Percentiles rank a stretch among this genome's conserved stretches.
Evolutionary conservation across 1,139 yeast species (phyloP).

Genomic region (Candida tropicalis): DNA sequence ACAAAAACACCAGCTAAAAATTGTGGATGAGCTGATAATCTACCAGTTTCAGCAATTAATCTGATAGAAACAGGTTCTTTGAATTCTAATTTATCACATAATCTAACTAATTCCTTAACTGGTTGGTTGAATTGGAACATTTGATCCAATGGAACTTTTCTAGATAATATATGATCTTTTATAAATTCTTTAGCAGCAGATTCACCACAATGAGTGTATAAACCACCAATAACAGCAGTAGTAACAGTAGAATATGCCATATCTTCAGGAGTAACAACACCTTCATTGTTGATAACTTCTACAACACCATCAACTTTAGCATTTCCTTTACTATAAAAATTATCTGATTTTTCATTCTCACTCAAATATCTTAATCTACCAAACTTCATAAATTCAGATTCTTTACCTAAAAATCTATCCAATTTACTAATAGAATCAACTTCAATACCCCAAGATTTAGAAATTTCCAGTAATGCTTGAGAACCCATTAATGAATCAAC

Average conservation of each 20-base stretch:
- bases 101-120: constrained; percentile 75
- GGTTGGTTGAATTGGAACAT: constrained; percentile 86
- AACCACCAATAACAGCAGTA: constrained; percentile 71
- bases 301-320: constrained; percentile 49
- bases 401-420: constrained; percentile 69
- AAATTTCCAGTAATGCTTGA: constrained; percentile 63
- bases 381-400: constrained; percentile 61
- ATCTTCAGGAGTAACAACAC: constrained; percentile 27
- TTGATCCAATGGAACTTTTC: constrained; percentile 71
- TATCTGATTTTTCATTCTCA: constrained; percentile 28
- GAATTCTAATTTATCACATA: constrained; percentile 79
- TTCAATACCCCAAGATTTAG: constrained; percentile 87
- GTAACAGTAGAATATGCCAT: constrained; percentile 60
- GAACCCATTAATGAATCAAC: constrained; percentile 73
- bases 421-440: constrained; percentile 65
- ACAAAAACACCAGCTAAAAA: constrained; percentile 90
- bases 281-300: constrained; percentile 22
- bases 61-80: constrained; percentile 73
- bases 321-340: constrained; percentile 26
- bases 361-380: constrained; percentile 64
- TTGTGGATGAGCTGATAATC: constrained; percentile 80
- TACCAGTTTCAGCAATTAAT: constrained; percentile 90
- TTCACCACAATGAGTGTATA: constrained; percentile 69
- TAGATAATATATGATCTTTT: constrained; percentile 69
- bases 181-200: constrained; percentile 65